phyloP scores from a whole-genome alignment of 495 filamentous ascomycete species.

The Trichoderma erinaceum region DNA sequence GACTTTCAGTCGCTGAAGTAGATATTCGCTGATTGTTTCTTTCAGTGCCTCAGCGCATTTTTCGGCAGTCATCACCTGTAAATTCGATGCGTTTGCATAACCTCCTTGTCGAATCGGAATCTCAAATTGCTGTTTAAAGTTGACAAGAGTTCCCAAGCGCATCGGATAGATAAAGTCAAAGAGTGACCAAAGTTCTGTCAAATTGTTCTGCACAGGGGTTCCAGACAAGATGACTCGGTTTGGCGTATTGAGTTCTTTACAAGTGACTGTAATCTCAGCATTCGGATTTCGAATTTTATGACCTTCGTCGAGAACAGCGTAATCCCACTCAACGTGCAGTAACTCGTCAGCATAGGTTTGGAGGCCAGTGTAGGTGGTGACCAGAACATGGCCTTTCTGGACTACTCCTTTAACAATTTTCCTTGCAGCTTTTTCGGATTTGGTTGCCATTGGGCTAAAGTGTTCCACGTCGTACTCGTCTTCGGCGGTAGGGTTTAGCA shows the following conservation, averaged over 20 bases:
- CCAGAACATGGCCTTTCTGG: conserved; percentile 82
- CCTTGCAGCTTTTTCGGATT: conserved; percentile 54
- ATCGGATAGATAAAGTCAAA: conserved; percentile 97
- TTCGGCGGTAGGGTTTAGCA: conserved; percentile 79
- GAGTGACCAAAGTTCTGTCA: conserved; percentile 95
- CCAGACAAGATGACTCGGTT: conserved; percentile 92
- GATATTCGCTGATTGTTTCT: conserved; percentile 82
- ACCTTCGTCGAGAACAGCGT: conserved; percentile 91
- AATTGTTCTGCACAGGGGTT: conserved; percentile 97
- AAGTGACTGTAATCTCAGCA: conserved; percentile 82
- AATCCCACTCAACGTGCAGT: conserved; percentile 79
- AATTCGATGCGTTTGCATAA: conserved; percentile 86
- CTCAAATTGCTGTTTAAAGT: conserved; percentile 84
- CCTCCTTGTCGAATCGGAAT: conserved; percentile 86
- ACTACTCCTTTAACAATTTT: conserved; percentile 76
- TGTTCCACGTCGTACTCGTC: conserved; percentile 37
- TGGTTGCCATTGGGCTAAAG: conserved; percentile 21
- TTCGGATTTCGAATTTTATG: conserved; percentile 98
- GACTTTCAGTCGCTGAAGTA: conserved; percentile 88
- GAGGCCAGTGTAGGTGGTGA: conserved; percentile 91
- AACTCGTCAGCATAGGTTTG: conserved; percentile 77
- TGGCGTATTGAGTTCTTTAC: conserved; percentile 80
- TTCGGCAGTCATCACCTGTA: conserved; percentile 85
- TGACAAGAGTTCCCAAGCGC: conserved; percentile 84
- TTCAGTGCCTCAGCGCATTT: conserved; percentile 87